phyloP scores from a whole-genome alignment of 1,139 yeast species.

The Torulaspora pretoriensis region DNA sequence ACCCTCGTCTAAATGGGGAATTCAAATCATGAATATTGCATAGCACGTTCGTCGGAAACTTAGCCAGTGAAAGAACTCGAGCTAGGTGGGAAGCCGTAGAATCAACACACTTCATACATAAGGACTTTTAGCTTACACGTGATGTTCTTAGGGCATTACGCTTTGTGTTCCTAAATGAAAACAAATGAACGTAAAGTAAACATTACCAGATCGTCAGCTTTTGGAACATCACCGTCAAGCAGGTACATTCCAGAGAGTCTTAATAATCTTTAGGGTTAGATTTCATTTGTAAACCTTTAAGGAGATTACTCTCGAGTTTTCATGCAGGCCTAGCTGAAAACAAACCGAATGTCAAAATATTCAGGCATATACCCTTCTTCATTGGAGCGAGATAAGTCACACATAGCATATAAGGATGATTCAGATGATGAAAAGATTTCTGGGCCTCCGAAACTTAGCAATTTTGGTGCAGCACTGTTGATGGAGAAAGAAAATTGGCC shows the following conservation, averaged over 20 bases:
- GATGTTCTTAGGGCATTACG: neutral
- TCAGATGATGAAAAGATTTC: constrained; percentile 31
- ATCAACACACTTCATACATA: too few relatives aligned
- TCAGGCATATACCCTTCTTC: constrained; percentile 12
- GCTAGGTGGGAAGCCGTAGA: too few relatives aligned
- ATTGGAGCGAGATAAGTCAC: constrained; percentile 8
- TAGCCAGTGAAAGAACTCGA: too few relatives aligned
- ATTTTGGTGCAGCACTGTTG: constrained; percentile 33
- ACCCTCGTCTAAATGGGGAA: too few relatives aligned
- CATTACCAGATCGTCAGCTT: neutral
- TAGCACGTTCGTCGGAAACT: too few relatives aligned
- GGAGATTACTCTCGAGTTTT: neutral
- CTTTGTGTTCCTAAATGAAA: constrained; percentile 4
- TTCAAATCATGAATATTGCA: too few relatives aligned
- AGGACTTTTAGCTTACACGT: neutral
- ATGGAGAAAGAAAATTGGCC: constrained; percentile 20
- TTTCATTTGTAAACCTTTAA: neutral
- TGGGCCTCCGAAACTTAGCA: constrained; percentile 32
- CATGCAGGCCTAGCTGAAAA: constrained; percentile 7
- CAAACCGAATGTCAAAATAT: constrained; percentile 10
- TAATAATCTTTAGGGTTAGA: neutral
- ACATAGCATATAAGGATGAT: constrained; percentile 15
- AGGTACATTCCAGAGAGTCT: neutral
- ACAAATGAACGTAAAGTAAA: constrained; percentile 6
- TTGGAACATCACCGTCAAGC: neutral